A percentile compares a stretch with the other conserved stretches of the same genome.
phyloP scores from a whole-genome alignment of 805 yeast species.

The Monosporozyma unispora region DNA sequence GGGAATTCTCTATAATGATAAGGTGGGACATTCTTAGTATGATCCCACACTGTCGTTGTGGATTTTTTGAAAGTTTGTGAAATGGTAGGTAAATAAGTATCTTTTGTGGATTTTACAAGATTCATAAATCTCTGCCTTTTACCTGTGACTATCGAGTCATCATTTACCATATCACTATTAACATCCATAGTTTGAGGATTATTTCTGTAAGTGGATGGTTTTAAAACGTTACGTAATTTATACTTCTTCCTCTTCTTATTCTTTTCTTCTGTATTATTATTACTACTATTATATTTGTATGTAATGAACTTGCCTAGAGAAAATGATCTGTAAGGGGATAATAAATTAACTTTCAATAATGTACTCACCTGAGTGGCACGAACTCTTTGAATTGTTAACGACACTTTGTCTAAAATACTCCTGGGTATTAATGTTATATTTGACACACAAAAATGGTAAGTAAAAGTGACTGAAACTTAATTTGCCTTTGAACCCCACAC shows the following conservation, averaged over 20 bases:
- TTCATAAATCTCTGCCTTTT: conserved; percentile 42
- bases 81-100: conserved; percentile 46
- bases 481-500: no score
- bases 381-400: background rate
- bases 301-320: background rate
- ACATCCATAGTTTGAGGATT: background rate
- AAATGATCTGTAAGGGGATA: background rate
- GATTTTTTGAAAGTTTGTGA: conserved; percentile 40
- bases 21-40: background rate
- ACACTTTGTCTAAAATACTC: background rate
- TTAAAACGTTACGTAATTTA: background rate
- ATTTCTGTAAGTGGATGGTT: background rate
- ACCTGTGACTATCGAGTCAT: conserved; percentile 4
- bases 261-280: background rate
- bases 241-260: background rate
- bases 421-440: background rate
- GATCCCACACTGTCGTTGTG: conserved; percentile 22
- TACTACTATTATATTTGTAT: background rate
- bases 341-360: background rate
- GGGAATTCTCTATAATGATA: conserved; percentile 27
- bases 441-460: background rate
- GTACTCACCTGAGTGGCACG: background rate
- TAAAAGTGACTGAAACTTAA: no score
- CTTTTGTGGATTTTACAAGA: conserved; percentile 46
- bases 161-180: background rate